phyloP scores from a whole-genome alignment of 331 rosid species.

The Malus hybrid region DNA sequence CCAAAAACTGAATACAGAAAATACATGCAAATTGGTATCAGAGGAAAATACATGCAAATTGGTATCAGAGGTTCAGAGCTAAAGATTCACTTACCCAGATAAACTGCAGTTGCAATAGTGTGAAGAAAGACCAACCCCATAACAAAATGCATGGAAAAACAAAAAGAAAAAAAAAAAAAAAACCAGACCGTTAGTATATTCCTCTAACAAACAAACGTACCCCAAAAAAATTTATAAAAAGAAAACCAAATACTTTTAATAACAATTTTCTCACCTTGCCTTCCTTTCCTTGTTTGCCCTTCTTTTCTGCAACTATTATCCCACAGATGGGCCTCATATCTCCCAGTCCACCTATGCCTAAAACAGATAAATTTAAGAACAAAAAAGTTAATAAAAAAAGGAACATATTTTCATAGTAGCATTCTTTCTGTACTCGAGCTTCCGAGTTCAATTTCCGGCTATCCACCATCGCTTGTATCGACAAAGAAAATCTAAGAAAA shows the following conservation, averaged over 20 bases:
- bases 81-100: slow-evolving; percentile 65
- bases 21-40: slow-evolving; percentile 3
- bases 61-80: not conserved
- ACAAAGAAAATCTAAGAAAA: not conserved
- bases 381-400: not conserved
- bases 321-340: slow-evolving; percentile 99
- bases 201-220: not conserved
- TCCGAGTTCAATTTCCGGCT: too few species aligned
- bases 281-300: slow-evolving; percentile 99
- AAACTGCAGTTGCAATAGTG: slow-evolving; percentile 46
- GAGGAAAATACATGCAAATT: slow-evolving; percentile 12
- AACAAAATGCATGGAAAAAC: slow-evolving; percentile 34
- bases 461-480: too few species aligned
- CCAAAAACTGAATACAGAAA: slow-evolving; percentile 8
- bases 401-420: not conserved
- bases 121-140: slow-evolving; percentile 25
- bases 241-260: not conserved
- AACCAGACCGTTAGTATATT: slow-evolving; percentile 18
- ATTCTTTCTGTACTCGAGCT: not conserved
- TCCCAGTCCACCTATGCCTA: slow-evolving; percentile 99
- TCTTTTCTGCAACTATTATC: slow-evolving; percentile 99
- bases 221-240: not conserved
- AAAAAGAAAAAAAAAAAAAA: slow-evolving; percentile 19
- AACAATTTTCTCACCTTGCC: slow-evolving; percentile 53
- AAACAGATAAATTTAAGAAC: not conserved